Base-by-base conservation (phyloP, 2,329 filamentous ascomycete species). In the Sporothrix dimorphospora region DNA sequence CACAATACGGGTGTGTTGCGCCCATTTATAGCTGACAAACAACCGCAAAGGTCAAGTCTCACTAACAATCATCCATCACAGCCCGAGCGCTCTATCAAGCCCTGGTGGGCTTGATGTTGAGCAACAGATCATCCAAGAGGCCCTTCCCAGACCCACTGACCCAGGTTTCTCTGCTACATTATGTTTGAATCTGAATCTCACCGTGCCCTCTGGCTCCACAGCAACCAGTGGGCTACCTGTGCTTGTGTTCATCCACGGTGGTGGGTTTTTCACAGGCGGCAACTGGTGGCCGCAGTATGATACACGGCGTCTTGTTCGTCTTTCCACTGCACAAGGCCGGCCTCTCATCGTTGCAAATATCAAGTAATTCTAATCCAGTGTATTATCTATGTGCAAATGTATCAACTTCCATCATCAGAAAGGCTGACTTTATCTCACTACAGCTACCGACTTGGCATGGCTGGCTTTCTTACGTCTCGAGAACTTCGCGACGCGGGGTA, bases 251-350 rank as follows among this genome's bases (percentile, higher is more conserved):
- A 61, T 61, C 4, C 55, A 61, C 27, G 55, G 55, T 7, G 30
- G 55, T 19, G 55, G 55, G 14, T 61, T 61, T 24, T 61, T 38
- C 55, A 38, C 55, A 2, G 55, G 55, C 27, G 27, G 24, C 12
- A 61, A 61, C 14, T 61, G 55, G 55, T 61, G 55, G 55, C 55
- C 55, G 14, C 55, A 61, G 12, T 40, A 34, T 38, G 55, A 61
- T 61, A 61, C 55, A 7, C 55, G 34, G 19, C 55, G 30, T 24
- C 27, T 61, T n/a, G 55, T 61, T 38, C 55, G 55, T n/a, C 55
- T 34, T 8, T 40, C 55, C 12, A 16, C 27, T 11, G 21, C 9
- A 12, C 51, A 27, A 55, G 51, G 51, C 21, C 6, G 24, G 6
- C 51, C 51, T 24, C n/a, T 55, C 7, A 55, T 55, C 6, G 51